A percentile compares a stretch with the other conserved stretches of the same genome.
Evolutionary conservation across 1,284 basidiomycete genomes (phyloP).

Genomic region (Mycena citricolor): DNA sequence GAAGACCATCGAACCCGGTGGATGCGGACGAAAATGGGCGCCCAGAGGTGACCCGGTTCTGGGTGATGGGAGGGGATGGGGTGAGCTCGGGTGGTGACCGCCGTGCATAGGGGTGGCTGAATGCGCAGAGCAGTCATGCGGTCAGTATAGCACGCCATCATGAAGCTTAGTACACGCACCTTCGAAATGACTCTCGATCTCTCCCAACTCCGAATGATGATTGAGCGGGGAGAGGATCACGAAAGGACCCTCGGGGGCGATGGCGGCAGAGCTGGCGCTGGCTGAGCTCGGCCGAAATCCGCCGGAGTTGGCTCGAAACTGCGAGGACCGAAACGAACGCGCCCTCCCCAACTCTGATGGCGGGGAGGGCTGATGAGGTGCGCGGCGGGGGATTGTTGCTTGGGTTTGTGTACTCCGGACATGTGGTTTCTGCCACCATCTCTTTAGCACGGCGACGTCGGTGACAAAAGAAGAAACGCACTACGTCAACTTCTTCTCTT

Average conservation of each 20-base stretch:
- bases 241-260: constrained; percentile 9
- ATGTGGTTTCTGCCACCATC: too few species aligned
- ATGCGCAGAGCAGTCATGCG: not conserved
- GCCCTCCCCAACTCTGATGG: constrained; percentile 3
- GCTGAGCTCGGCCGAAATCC: not conserved
- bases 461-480: not conserved
- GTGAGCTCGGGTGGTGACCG: constrained; percentile 17
- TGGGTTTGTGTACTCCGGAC: too few species aligned
- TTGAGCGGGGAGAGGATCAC: not conserved
- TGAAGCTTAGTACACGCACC: constrained; percentile 5
- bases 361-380: constrained; percentile 1
- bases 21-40: constrained; percentile 13
- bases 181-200: constrained; percentile 19
- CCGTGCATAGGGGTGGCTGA: constrained; percentile 10
- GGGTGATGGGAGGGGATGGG: constrained; percentile 15
- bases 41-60: constrained; percentile 4
- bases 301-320: not conserved
- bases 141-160: not conserved
- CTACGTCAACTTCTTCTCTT: constrained; percentile 10
- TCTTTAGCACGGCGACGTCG: not conserved
- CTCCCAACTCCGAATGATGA: constrained; percentile 8
- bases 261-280: constrained; percentile 5
- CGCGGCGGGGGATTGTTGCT: too few species aligned
- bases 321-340: constrained; percentile 16
- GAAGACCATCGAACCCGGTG: not conserved